phyloP scores from a whole-genome alignment of 352 stramenopile genomes.

The Phytophthora sp. region DNA sequence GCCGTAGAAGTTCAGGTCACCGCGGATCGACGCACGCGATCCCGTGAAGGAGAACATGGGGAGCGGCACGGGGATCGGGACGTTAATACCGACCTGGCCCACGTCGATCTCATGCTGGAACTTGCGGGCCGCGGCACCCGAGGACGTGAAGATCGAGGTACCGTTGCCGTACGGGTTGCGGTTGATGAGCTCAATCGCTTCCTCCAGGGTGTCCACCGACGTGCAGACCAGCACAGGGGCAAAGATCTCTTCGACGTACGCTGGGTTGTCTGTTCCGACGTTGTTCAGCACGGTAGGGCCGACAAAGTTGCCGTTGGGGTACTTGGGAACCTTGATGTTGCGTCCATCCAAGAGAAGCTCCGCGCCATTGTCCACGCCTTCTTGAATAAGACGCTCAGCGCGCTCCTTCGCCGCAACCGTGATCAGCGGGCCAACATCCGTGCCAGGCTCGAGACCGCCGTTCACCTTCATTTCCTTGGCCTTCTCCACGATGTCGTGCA shows the following conservation, averaged over 20 bases:
- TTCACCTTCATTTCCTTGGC: constrained; percentile 93
- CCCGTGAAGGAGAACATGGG: constrained; percentile 99
- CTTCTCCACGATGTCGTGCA: constrained; percentile 91
- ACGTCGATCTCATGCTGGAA: constrained; percentile 97
- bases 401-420: constrained; percentile 87
- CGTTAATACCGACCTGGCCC: constrained; percentile 96
- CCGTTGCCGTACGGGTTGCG: constrained; percentile 97
- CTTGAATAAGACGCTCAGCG: constrained; percentile 90
- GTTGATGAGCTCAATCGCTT: constrained; percentile 97
- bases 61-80: constrained; percentile 97
- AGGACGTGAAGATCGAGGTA: constrained; percentile 96
- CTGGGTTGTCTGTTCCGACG: constrained; percentile 82
- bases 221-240: constrained; percentile 95
- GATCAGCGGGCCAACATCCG: constrained; percentile 91
- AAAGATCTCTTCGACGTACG: constrained; percentile 97
- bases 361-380: constrained; percentile 90
- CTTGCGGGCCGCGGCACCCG: constrained; percentile 93
- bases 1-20: constrained; percentile 98
- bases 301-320: constrained; percentile 96
- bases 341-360: constrained; percentile 93
- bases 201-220: constrained; percentile 93
- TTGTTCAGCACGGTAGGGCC: constrained; percentile 93
- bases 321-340: constrained; percentile 88
- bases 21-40: constrained; percentile 92
- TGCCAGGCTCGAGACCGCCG: constrained; percentile 74